Conservation (phyloP, 2,329 filamentous ascomycete species). For the Endocalyx cinctus region DNA sequence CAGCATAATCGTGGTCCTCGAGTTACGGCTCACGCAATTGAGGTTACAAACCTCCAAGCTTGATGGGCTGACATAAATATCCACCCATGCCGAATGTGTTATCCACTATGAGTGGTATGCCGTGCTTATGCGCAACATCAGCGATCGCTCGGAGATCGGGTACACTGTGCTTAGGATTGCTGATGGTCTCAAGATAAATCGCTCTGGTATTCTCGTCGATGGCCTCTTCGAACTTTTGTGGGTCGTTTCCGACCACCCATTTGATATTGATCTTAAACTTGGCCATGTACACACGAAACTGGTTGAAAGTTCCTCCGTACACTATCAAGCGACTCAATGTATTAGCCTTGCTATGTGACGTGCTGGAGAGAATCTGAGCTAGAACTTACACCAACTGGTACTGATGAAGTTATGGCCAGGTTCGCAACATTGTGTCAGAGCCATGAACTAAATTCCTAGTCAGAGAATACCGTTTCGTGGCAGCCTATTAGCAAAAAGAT, state of each 20-base stretch:
- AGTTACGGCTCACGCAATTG: conserved; percentile 7
- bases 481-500: background rate
- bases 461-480: conserved; percentile 4
- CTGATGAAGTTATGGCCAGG: conserved; percentile 32
- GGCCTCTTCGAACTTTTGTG: conserved; percentile 24
- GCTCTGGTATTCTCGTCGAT: conserved; percentile 27
- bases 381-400: conserved; percentile 28
- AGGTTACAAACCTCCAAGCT: conserved; percentile 45
- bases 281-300: conserved; percentile 32
- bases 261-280: conserved; percentile 34
- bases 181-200: conserved; percentile 29
- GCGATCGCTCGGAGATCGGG: conserved; percentile 65
- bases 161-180: conserved; percentile 36
- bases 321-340: conserved; percentile 14
- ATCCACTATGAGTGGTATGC: conserved; percentile 44
- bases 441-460: conserved; percentile 28
- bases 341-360: conserved; percentile 5
- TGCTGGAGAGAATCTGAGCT: background rate
- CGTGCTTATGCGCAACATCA: conserved; percentile 47
- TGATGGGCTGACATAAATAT: conserved; percentile 61
- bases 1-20: too few species aligned
- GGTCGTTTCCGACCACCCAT: conserved; percentile 28
- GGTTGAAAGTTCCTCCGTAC: conserved; percentile 34
- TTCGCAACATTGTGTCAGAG: conserved; percentile 30
- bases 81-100: conserved; percentile 71